Base-by-base conservation (phyloP, 805 yeast species). In the Kazachstania africana region DNA sequence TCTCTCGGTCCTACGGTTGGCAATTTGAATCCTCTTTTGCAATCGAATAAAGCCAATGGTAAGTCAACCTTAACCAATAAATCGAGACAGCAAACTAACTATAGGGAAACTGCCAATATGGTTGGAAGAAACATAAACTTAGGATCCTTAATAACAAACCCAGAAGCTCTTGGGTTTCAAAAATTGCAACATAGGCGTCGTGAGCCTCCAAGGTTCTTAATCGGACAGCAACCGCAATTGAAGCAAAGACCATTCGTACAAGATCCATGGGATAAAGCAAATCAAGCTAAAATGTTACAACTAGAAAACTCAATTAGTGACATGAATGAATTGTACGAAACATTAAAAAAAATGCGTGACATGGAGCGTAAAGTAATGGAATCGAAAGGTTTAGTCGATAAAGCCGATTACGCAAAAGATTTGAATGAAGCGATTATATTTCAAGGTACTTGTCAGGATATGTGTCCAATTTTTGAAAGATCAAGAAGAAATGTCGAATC, bases 381-480 rank as follows among this genome's bases (percentile, higher is more conserved):
- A 47, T 55, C 62, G 1, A 58, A 73, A 35, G 93, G 93, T 1
- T 59, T 84, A 4, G 95, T 91, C 3, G 98, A 91, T 53, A 78
- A 76, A 27, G 94, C 83, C 41, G 85, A 84, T 40, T 72, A 71
- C 0, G 72, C 84, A 26, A 84, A 85, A 55, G 75, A 78, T 34
- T 63, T 91, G n/a, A 75, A 72, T 37, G 94, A 88, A 37, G 98
- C 97, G 1, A 83, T 91, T 31, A 54, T 68, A 2, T 91, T 91
- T 49, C 71, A 72, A 36, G 99, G 99, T 3, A 70, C 94, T 1
- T 91, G 98, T 55, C 53, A 62, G 27, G 94, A 84, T 38, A 91
- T 88, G 97, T 91, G 98, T 55, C 97, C 99, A 0, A 71, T 73
- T 0, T 88, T 77, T 57, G 98, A 91, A 57, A 68, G 97, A 45